Conservation (phyloP, 306 rosid genomes). For the Biancaea sappan region DNA sequence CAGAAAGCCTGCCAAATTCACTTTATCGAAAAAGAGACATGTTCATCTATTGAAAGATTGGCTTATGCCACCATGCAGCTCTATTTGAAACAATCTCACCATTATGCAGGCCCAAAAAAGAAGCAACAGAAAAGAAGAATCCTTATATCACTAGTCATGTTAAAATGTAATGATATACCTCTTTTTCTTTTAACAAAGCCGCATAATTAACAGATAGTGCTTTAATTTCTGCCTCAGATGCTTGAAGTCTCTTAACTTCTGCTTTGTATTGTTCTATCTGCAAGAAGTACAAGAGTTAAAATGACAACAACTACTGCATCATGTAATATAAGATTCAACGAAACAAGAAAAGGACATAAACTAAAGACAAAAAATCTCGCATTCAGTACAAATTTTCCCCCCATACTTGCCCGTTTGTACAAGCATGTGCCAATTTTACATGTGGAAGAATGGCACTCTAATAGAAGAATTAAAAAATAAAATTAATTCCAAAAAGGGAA, state of each 20-base stretch:
- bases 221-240: conserved; percentile 92
- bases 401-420: background rate
- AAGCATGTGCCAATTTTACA: background rate
- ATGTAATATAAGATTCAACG: background rate
- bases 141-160: background rate
- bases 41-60: background rate
- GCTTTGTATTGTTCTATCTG: conserved; percentile 76
- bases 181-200: conserved; percentile 85
- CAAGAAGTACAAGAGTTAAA: conserved; percentile 32
- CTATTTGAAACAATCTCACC: background rate
- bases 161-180: conserved; percentile 51
- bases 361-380: conserved; percentile 9
- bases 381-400: background rate
- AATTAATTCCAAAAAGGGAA: background rate
- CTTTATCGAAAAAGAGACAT: no score
- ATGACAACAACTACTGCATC: conserved; percentile 6
- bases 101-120: conserved; percentile 21
- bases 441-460: background rate
- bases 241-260: conserved; percentile 89
- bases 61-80: background rate
- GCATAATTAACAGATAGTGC: conserved; percentile 90
- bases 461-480: background rate
- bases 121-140: conserved; percentile 24
- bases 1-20: no score
- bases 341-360: background rate